A percentile compares a stretch with the other conserved stretches of the same genome.
These are phyloP conservation scores for Naumovozyma castellii DNA, from an alignment of 805 yeast genomes.

Conservation along the genomic window DNA sequence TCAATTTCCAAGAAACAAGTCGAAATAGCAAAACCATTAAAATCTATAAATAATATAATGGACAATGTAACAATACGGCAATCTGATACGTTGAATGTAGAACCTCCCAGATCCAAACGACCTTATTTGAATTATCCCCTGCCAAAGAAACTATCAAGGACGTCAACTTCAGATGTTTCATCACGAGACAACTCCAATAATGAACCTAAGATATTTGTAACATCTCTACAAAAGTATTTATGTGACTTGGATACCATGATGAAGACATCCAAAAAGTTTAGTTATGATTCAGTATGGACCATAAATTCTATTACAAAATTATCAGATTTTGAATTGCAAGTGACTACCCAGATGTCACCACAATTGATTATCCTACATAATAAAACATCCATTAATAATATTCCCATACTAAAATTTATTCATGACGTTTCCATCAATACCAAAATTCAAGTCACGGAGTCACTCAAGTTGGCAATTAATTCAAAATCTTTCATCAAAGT, in stretches of 20 bases:
- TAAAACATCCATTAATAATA: background rate
- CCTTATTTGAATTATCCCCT: background rate
- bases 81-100: too few species aligned
- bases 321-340: background rate
- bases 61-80: too few species aligned
- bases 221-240: background rate
- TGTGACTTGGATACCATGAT: background rate
- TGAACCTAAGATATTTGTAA: background rate
- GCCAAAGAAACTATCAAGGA: background rate
- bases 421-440: background rate
- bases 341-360: background rate
- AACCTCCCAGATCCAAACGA: too few species aligned
- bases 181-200: too few species aligned
- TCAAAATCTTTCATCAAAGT: slow-evolving; percentile 4
- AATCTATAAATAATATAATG: too few species aligned
- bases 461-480: slow-evolving; percentile 3
- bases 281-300: background rate
- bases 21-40: background rate
- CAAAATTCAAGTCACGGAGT: background rate
- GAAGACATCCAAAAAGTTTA: background rate
- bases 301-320: background rate
- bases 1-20: background rate
- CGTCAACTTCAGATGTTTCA: too few species aligned
- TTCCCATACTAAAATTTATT: background rate
- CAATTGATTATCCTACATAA: background rate